Base-by-base conservation (phyloP, 306 rosid species). In the Malus orientalis region DNA sequence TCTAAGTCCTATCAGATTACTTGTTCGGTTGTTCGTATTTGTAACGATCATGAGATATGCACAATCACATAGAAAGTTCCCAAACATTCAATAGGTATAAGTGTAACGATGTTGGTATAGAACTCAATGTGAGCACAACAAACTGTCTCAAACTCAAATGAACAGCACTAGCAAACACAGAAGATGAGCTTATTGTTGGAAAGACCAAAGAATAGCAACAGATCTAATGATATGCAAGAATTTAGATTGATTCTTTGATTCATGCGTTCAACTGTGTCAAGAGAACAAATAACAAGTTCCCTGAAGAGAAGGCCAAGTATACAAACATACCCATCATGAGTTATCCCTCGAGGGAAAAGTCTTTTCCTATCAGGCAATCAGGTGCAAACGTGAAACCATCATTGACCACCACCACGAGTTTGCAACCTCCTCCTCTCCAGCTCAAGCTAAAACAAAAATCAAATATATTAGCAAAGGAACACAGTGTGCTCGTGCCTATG, bases 381-480 rank as follows among this genome's bases (percentile, higher is more conserved):
- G 74, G 54, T 75, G 80, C 74, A 81, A 76, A 69, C 44, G 20
- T 32, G 58, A 55, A 84, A 65, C 84, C 78, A 42, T 85, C 78
- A 91, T 79, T 83, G 95, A 76, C 90, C 89, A 76, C 86, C 68
- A 64, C 80, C 67, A 64, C 93, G 97, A 79, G 82, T 81, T 72
- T 90, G 97, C 85, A 94, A 79, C 86, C 94, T 92, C 87, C 89
- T 91, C 87, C 94, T 90, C 88, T 90, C 97, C 2, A 86, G 66
- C 78, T 90, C 98, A 71, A 94, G 91, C 97, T 94, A 78, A 85
- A 30, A 64, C 4, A 51, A 70, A 70, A 32, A 62, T 59, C 9
- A 59, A 40, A 44, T 65, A 33, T 67, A 38, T 82, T 70, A 80
- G 58, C 54, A 51, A 65, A 54, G 32, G 7, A 25, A 49, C 22